A percentile compares a stretch with the other conserved stretches of the same genome.
phyloP scores from a whole-genome alignment of 2,329 filamentous ascomycete species.

The Diaporthe vaccinii region DNA sequence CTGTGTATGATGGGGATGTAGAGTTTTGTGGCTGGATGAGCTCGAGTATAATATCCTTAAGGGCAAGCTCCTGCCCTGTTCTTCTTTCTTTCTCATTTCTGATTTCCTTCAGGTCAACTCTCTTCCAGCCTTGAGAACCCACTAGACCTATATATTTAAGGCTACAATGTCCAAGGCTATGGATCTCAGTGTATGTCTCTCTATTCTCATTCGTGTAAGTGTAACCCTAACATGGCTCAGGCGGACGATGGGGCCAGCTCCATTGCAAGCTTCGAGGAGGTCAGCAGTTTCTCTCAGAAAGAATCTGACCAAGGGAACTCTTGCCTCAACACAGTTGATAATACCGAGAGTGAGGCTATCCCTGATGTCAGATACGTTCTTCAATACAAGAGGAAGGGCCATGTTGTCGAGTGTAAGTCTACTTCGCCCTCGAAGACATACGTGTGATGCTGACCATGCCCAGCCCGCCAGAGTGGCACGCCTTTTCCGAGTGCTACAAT shows the following conservation, averaged over 20 bases:
- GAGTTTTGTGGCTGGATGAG: background rate
- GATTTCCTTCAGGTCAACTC: background rate
- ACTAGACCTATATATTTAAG: no score
- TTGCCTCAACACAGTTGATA: background rate
- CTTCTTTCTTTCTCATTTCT: background rate
- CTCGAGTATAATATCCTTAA: background rate
- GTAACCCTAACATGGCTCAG: conserved; percentile 4
- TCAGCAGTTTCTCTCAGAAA: conserved; percentile 13
- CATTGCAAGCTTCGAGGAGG: conserved; percentile 52
- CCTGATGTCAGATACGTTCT: conserved; percentile 59
- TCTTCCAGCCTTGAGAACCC: background rate
- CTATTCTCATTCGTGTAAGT: no score
- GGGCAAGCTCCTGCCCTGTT: background rate
- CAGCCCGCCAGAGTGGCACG: conserved; percentile 55
- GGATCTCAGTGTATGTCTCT: background rate
- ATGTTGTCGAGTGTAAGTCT: conserved; percentile 53
- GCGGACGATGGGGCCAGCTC: conserved; percentile 48
- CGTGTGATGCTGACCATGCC: conserved; percentile 40
- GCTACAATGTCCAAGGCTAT: background rate
- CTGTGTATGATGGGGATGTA: background rate
- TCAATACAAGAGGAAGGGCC: conserved; percentile 54
- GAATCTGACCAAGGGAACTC: conserved; percentile 39
- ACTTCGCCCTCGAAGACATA: background rate
- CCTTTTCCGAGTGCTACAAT: conserved; percentile 53
- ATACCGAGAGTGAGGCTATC: conserved; percentile 46